Conservation (phyloP, 2,329 filamentous ascomycete species). For the Curvularia verruculosa region DNA sequence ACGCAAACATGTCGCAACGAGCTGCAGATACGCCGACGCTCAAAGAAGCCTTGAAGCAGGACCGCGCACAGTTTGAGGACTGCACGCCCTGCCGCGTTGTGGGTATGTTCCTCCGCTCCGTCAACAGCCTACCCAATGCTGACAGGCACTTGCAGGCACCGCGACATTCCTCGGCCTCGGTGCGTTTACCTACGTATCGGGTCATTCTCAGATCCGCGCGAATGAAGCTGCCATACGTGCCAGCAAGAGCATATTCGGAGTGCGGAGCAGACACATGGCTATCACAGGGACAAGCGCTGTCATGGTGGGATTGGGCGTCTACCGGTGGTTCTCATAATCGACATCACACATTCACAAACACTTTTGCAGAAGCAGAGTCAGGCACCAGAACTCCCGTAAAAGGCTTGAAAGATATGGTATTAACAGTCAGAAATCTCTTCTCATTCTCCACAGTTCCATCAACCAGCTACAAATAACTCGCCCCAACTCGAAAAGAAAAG, state of each 20-base stretch:
- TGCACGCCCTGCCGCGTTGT: conserved; percentile 74
- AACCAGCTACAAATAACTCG: conserved; percentile 22
- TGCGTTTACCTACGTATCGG: conserved; percentile 54
- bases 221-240: conserved; percentile 51
- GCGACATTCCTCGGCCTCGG: conserved; percentile 56
- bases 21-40: conserved; percentile 28
- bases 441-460: not conserved
- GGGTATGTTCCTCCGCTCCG: conserved; percentile 55
- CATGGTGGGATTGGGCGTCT: conserved; percentile 54
- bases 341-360: not conserved
- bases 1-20: conserved; percentile 1
- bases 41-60: conserved; percentile 39
- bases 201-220: conserved; percentile 52
- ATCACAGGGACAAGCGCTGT: conserved; percentile 50
- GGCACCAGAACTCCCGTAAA: not conserved
- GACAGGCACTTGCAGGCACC: conserved; percentile 42
- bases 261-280: conserved; percentile 49
- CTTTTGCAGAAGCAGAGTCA: not conserved
- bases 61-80: conserved; percentile 58
- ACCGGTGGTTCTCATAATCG: conserved; percentile 48
- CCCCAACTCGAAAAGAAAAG: conserved; percentile 16
- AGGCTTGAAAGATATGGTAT: not conserved
- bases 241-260: conserved; percentile 51
- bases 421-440: not conserved
- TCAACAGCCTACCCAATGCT: not conserved